Percentiles rank a stretch among this genome's conserved stretches.
Evolutionary conservation across 2,329 filamentous ascomycete genomes (phyloP).

Genomic region (Diaporthe longicolla): DNA sequence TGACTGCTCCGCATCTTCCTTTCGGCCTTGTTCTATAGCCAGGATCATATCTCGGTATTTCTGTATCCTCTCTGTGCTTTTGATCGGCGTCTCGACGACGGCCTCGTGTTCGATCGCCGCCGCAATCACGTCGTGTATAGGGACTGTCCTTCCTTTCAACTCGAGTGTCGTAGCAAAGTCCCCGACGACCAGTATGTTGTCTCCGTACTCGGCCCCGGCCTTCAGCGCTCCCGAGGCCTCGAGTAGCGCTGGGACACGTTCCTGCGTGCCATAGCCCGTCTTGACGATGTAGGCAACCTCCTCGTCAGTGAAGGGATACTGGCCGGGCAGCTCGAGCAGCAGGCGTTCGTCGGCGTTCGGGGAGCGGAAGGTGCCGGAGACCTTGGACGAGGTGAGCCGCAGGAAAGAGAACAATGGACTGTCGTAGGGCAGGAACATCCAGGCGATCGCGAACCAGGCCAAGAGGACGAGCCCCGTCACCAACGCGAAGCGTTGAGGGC

Average conservation of each 20-base stretch:
- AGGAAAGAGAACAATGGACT: slow-evolving; percentile 47
- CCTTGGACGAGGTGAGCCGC: slow-evolving; percentile 46
- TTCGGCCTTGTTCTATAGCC: slow-evolving; percentile 56
- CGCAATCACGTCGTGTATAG: slow-evolving; percentile 59
- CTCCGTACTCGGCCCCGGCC: slow-evolving; percentile 51
- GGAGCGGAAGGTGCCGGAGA: slow-evolving; percentile 49
- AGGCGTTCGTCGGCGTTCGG: slow-evolving; percentile 56
- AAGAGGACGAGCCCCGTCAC: slow-evolving; percentile 37
- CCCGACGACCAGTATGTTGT: slow-evolving; percentile 63
- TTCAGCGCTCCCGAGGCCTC: slow-evolving; percentile 57
- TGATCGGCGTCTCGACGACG: slow-evolving; percentile 50
- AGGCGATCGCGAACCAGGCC: slow-evolving; percentile 44
- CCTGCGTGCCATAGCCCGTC: slow-evolving; percentile 68
- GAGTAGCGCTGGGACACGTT: slow-evolving; percentile 62
- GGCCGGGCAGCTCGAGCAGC: slow-evolving; percentile 56
- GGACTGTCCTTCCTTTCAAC: slow-evolving; percentile 47
- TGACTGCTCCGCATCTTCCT: slow-evolving; percentile 54
- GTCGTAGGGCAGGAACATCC: slow-evolving; percentile 50
- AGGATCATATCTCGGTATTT: slow-evolving; percentile 58
- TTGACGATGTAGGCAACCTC: slow-evolving; percentile 69
- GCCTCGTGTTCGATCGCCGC: slow-evolving; percentile 48
- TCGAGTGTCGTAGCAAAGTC: slow-evolving; percentile 59
- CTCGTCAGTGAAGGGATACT: slow-evolving; percentile 59
- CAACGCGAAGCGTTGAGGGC: slow-evolving; percentile 40
- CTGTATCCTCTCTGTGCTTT: slow-evolving; percentile 52